A percentile compares a stretch with the other conserved stretches of the same genome.
These are phyloP conservation scores for Puccinia horiana DNA, from an alignment of 1,284 basidiomycete genomes.

Conservation along the genomic window DNA sequence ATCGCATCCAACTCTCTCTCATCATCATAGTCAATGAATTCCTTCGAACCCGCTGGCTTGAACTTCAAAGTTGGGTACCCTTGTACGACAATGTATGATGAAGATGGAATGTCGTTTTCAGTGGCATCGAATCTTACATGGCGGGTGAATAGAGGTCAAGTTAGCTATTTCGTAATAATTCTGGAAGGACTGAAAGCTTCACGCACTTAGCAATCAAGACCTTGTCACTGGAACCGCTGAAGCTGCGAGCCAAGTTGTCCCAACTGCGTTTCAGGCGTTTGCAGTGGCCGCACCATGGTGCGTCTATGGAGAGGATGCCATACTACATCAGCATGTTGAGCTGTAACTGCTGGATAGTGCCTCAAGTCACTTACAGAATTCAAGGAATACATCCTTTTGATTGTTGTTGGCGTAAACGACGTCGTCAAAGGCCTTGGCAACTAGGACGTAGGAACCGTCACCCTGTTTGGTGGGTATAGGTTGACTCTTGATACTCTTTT, in stretches of 20 bases:
- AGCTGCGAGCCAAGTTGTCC: constrained; percentile 87
- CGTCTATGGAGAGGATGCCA: constrained; percentile 66
- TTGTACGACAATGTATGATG: constrained; percentile 70
- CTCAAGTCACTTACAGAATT: constrained; percentile 62
- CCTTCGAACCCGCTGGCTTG: constrained; percentile 80
- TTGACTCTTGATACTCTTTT: constrained; percentile 86
- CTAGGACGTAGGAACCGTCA: constrained; percentile 79
- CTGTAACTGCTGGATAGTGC: background rate
- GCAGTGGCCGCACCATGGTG: constrained; percentile 83
- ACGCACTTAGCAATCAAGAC: constrained; percentile 66
- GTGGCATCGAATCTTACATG: constrained; percentile 82
- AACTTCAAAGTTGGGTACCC: constrained; percentile 98
- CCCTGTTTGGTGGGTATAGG: constrained; percentile 81
- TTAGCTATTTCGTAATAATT: constrained; percentile 45
- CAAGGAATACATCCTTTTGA: constrained; percentile 90
- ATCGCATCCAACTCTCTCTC: constrained; percentile 79
- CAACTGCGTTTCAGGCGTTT: constrained; percentile 93
- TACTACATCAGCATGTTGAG: background rate
- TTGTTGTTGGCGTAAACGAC: constrained; percentile 71
- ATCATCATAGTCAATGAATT: constrained; percentile 90
- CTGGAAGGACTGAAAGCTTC: constrained; percentile 1
- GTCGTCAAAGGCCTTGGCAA: constrained; percentile 82
- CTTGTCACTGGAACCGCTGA: constrained; percentile 73
- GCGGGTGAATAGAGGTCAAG: constrained; percentile 58
- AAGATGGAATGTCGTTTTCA: constrained; percentile 91